Percentiles rank a stretch among this genome's conserved stretches.
Conservation (phyloP, 1,284 basidiomycete genomes). For the Ceratobasidium sp. region DNA sequence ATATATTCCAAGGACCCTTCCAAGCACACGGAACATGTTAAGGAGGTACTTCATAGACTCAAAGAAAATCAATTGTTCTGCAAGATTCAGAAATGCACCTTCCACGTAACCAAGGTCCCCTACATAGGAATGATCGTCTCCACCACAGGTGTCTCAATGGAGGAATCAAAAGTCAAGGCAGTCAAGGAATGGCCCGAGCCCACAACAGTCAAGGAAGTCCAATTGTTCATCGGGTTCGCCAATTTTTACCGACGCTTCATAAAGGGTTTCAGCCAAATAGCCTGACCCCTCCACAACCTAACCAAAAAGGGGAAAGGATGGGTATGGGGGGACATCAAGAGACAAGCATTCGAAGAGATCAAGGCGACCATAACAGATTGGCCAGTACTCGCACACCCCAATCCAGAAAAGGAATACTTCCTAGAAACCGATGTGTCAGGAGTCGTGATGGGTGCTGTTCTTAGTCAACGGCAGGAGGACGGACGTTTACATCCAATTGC, state of each 20-base stretch:
- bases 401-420: constrained; percentile 6
- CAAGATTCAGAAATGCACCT: too few species aligned
- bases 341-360: not conserved
- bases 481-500: constrained; percentile 5
- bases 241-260: constrained; percentile 53
- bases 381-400: constrained; percentile 11
- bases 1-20: constrained; percentile 15
- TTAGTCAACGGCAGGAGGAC: constrained; percentile 44
- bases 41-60: constrained; percentile 54
- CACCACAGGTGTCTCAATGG: constrained; percentile 53
- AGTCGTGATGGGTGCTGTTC: constrained; percentile 4
- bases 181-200: constrained; percentile 56
- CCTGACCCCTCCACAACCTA: constrained; percentile 48
- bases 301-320: not conserved
- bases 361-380: not conserved
- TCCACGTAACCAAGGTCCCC: not conserved
- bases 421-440: constrained; percentile 17
- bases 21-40: constrained; percentile 50
- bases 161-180: constrained; percentile 54
- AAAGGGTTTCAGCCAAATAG: constrained; percentile 47
- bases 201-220: constrained; percentile 50
- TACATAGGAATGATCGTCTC: constrained; percentile 50
- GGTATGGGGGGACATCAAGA: not conserved
- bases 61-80: too few species aligned
- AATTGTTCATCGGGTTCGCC: constrained; percentile 51